Percentiles rank a stretch among this genome's conserved stretches.
phyloP scores from a whole-genome alignment of 2,329 filamentous ascomycete genomes.

The Aaosphaeria arxii region DNA sequence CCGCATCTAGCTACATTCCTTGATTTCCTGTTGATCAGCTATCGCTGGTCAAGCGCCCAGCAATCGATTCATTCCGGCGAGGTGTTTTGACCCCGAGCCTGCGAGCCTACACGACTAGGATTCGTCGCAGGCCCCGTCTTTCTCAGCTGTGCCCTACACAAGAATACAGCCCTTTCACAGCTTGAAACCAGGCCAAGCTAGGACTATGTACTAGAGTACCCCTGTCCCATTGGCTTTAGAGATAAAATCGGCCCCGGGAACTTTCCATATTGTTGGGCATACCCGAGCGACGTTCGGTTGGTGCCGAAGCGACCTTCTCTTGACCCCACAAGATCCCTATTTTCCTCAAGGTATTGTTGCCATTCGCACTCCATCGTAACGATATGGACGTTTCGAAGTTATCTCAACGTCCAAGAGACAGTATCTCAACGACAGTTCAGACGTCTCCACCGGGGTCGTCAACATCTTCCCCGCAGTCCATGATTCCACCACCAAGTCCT shows the following conservation, averaged over 20 bases:
- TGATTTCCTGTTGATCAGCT: conserved; percentile 10
- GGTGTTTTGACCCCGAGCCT: conserved; percentile 10
- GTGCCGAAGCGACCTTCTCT: conserved; percentile 26
- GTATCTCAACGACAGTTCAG: conserved; percentile 16
- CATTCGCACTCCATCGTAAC: conserved; percentile 9
- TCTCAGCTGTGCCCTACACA: conserved; percentile 17
- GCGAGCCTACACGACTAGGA: conserved; percentile 15
- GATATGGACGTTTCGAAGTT: conserved; percentile 11
- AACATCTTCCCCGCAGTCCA: conserved; percentile 28
- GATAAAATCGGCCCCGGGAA: conserved; percentile 13
- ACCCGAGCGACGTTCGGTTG: conserved; percentile 29
- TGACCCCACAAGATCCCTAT: conserved; percentile 24
- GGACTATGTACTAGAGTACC: conserved; percentile 20
- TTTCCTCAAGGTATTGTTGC: conserved; percentile 8
- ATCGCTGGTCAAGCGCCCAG: conserved; percentile 21
- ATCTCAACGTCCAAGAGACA: conserved; percentile 12
- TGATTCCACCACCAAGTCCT: conserved; percentile 31
- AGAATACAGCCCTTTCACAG: conserved; percentile 7
- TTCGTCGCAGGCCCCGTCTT: conserved; percentile 13
- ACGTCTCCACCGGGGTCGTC: conserved; percentile 32
- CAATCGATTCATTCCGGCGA: conserved; percentile 17
- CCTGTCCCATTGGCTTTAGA: conserved; percentile 22
- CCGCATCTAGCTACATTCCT: conserved; percentile 7
- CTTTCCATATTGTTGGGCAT: conserved; percentile 22
- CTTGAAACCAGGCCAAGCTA: conserved; percentile 16